Evolutionary conservation across 768 basidiomycete genomes (phyloP).

Genomic region (Tylopilus vinaceipallidus): DNA sequence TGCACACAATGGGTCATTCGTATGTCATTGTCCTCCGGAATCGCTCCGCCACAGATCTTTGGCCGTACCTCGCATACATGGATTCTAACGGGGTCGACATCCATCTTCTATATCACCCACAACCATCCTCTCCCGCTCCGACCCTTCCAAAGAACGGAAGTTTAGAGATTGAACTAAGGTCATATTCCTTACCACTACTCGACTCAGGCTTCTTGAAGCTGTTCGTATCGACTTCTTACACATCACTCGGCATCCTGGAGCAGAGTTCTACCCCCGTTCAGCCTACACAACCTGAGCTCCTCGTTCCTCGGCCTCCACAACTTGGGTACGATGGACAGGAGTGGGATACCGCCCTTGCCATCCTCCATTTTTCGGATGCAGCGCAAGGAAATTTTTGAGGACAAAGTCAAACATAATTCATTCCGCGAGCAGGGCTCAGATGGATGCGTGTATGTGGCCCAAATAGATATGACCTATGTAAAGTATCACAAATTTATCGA

Average conservation of each 20-base stretch:
- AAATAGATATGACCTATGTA: not conserved
- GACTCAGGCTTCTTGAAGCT: slow-evolving; percentile 56
- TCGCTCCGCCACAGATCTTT: slow-evolving; percentile 49
- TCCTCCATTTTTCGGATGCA: slow-evolving; percentile 20
- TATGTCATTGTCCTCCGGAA: slow-evolving; percentile 53
- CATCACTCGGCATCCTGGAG: slow-evolving; percentile 48
- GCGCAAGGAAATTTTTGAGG: not conserved
- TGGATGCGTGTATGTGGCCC: not conserved
- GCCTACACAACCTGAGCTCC: slow-evolving; percentile 10
- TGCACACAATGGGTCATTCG: slow-evolving; percentile 40
- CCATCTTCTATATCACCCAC: slow-evolving; percentile 54
- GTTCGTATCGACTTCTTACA: slow-evolving; percentile 52
- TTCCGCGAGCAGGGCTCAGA: slow-evolving; percentile 14
- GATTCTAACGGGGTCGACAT: slow-evolving; percentile 54
- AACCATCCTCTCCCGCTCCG: slow-evolving; percentile 33
- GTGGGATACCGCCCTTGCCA: slow-evolving; percentile 31
- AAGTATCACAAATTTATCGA: not conserved
- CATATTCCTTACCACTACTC: slow-evolving; percentile 43
- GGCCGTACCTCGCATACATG: slow-evolving; percentile 65
- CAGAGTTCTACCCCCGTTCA: slow-evolving; percentile 35
- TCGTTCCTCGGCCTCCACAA: slow-evolving; percentile 4
- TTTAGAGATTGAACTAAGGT: slow-evolving; percentile 38
- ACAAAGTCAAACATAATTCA: not conserved
- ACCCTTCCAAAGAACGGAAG: slow-evolving; percentile 43
- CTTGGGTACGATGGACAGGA: slow-evolving; percentile 18